These are phyloP conservation scores for Fistulinella prunicolor DNA, from an alignment of 768 basidiomycete genomes.

Conservation along the genomic window DNA sequence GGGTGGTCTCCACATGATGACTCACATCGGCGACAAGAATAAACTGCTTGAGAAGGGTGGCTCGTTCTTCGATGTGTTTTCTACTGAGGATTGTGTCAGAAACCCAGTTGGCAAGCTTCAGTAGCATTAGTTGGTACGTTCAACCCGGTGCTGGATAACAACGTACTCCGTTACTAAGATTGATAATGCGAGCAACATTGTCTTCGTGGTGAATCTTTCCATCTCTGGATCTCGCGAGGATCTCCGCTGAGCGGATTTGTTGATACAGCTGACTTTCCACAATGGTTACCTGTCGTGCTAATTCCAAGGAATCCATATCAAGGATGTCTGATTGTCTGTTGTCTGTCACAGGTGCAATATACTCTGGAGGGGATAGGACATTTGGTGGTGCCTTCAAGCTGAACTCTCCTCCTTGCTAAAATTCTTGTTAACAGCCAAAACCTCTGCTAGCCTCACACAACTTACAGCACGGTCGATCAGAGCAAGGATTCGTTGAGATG, in stretches of 20 bases:
- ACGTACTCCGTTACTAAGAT: slow-evolving; percentile 17
- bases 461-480: slow-evolving; percentile 80
- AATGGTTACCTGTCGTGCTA: slow-evolving; percentile 93
- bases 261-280: slow-evolving; percentile 86
- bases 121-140: not conserved
- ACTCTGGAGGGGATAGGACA: slow-evolving; percentile 60
- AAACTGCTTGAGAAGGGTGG: not conserved
- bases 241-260: slow-evolving; percentile 65
- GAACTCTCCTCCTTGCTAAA: slow-evolving; percentile 51
- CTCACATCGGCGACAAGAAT: not conserved
- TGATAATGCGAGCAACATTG: not conserved
- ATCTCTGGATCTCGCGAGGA: slow-evolving; percentile 41
- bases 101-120: not conserved
- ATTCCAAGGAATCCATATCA: slow-evolving; percentile 85
- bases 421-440: slow-evolving; percentile 12
- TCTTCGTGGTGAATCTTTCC: slow-evolving; percentile 37
- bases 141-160: too few species aligned
- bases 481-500: slow-evolving; percentile 70
- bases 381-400: slow-evolving; percentile 51
- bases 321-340: slow-evolving; percentile 60
- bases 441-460: slow-evolving; percentile 14
- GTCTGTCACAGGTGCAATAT: slow-evolving; percentile 67
- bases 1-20: not conserved
- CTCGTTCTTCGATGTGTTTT: slow-evolving; percentile 19
- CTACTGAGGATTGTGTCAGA: slow-evolving; percentile 65